phyloP scores from a whole-genome alignment of 768 basidiomycete genomes.

The Dictyophora rubrovolvata region DNA sequence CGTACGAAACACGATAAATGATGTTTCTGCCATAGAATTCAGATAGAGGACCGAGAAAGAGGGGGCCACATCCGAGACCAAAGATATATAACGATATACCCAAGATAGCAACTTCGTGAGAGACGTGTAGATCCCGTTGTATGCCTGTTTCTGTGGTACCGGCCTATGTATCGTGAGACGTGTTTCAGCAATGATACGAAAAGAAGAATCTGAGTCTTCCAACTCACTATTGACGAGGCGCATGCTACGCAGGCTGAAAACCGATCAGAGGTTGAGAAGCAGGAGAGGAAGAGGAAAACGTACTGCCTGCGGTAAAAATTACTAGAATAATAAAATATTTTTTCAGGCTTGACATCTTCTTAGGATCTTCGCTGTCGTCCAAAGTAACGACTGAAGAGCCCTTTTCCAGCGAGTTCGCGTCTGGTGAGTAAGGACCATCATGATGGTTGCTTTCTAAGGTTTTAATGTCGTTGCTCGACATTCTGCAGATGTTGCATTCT shows the following conservation, averaged over 20 bases:
- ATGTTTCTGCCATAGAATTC: slow-evolving; percentile 57
- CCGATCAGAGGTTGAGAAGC: background rate
- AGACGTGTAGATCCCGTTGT: slow-evolving; percentile 40
- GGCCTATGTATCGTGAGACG: slow-evolving; percentile 27
- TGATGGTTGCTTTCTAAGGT: no score
- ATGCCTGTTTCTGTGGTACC: slow-evolving; percentile 55
- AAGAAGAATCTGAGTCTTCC: background rate
- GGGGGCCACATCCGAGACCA: slow-evolving; percentile 25
- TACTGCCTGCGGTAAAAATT: slow-evolving; percentile 14
- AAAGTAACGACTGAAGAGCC: background rate
- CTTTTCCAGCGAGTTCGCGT: background rate
- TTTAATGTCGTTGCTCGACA: no score
- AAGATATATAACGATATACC: slow-evolving; percentile 35
- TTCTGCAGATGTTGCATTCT: no score
- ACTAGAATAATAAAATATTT: slow-evolving; percentile 19
- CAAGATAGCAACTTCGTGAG: slow-evolving; percentile 40
- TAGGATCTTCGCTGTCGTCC: slow-evolving; percentile 9
- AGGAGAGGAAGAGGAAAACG: background rate
- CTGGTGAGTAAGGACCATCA: no score
- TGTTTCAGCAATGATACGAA: background rate
- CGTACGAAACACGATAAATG: slow-evolving; percentile 54
- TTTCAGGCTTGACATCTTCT: slow-evolving; percentile 8
- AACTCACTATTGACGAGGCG: slow-evolving; percentile 23
- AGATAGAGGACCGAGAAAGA: slow-evolving; percentile 25
- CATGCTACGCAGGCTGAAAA: slow-evolving; percentile 23